Base-by-base conservation (phyloP, 1,139 yeast species). In the Hyphopichia wangnamkhiaoensis region DNA sequence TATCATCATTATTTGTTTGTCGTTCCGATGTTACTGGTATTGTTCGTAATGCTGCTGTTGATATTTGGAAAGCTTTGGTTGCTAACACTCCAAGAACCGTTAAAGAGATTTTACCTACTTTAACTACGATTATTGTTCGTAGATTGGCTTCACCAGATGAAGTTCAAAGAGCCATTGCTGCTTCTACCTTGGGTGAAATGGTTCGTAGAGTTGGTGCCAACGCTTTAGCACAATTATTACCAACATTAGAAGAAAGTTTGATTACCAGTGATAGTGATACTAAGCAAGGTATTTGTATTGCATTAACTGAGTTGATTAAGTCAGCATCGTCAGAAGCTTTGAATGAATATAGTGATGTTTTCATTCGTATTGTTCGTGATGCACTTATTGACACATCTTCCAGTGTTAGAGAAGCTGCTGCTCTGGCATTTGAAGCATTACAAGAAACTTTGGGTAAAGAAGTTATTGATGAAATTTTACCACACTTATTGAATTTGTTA, bases 1-100 rank as follows among this genome's bases (percentile, higher is more conserved):
- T 94, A 55, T 80, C 98, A 1, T 74, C 90, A 19, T 71, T 94
- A 49, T 94, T 91, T 61, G 82, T 94, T 35, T 90, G 97, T 63
- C 90, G 98, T 61, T 86, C 95, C 24, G 99, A 94, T 70, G 80
- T 83, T 35, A 80, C 94, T 34, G 89, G 89, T 52, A 75, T 84
- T 55, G 98, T 94, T 23, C 83, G 98, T 54, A 81, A 81, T 49
- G 88, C 95, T 31, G 83, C 98, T n/a, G 80, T 89, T 46, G 97
- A 93, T 53, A 91, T 94, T 38, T 94, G 99, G 99, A 91, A 91
- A 67, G 90, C 96, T 0, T 74, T 94, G 61, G 98, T 94, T 40
- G 86, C 95, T 40, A 93, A 93, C 59, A 93, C 98, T 27, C 98
- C 98, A 34, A 82, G 86, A 61, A 89, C 96, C n/a, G 85, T 93